Conservation (phyloP, 495 filamentous ascomycete genomes). For the Podospora anserina region DNA sequence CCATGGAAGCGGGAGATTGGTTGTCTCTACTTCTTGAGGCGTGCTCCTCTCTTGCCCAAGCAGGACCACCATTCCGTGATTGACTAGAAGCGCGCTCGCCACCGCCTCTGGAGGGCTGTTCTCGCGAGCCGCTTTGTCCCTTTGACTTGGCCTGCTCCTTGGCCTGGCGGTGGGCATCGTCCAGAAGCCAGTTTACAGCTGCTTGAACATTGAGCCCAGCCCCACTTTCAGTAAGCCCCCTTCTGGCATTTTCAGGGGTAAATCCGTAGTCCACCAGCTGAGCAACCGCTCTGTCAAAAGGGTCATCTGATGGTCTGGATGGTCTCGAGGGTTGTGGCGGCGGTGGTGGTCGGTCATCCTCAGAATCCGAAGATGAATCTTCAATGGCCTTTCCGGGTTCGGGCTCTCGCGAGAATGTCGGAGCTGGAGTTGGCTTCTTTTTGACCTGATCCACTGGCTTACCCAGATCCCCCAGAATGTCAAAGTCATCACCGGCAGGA, state of each 20-base stretch:
- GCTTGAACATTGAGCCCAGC: conserved; percentile 78
- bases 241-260: conserved; percentile 69
- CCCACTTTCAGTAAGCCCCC: conserved; percentile 74
- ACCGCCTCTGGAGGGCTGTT: conserved; percentile 21
- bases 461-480: conserved; percentile 81
- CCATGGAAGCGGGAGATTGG: conserved; percentile 57
- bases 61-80: conserved; percentile 34
- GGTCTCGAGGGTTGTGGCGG: conserved; percentile 27
- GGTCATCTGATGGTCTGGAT: conserved; percentile 44
- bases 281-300: conserved; percentile 76
- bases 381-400: conserved; percentile 47
- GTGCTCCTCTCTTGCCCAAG: conserved; percentile 39
- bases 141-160: conserved; percentile 50
- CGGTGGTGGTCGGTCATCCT: conserved; percentile 30
- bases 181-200: conserved; percentile 85
- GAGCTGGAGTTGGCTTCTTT: conserved; percentile 36
- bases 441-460: conserved; percentile 81
- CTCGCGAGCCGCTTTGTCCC: conserved; percentile 24
- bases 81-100: conserved; percentile 33
- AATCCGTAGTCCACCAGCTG: conserved; percentile 97
- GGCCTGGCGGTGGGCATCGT: conserved; percentile 78
- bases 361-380: conserved; percentile 44
- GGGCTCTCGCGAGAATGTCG: conserved; percentile 36
- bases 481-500: conserved; percentile 76
- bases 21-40: conserved; percentile 51